phyloP scores from a whole-genome alignment of 371 early-diverging fungal genomes.

The Zychaea mexicana region DNA sequence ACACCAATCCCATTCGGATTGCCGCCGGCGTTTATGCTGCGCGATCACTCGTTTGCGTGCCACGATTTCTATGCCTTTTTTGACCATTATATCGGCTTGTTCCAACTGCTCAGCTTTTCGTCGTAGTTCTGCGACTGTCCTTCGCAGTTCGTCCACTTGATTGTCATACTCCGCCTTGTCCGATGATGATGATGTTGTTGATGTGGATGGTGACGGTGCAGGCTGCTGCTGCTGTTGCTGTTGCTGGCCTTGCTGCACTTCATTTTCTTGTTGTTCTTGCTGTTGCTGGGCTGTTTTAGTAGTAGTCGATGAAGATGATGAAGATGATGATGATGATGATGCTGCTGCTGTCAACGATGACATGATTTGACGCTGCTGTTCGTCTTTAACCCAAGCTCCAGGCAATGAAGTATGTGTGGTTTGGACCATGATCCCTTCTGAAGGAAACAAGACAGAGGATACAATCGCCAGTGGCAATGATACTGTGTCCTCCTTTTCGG shows the following conservation, averaged over 20 bases:
- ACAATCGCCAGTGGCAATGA: conserved; percentile 17
- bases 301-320: not conserved
- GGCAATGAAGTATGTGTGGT: conserved; percentile 24
- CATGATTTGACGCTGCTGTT: not conserved
- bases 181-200: not conserved
- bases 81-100: conserved; percentile 43
- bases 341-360: not conserved
- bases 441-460: conserved; percentile 26
- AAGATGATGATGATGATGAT: not conserved
- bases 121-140: conserved; percentile 36
- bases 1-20: conserved; percentile 30
- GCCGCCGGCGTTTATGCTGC: conserved; percentile 20
- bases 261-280: not conserved
- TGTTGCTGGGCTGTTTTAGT: not conserved
- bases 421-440: conserved; percentile 16
- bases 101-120: conserved; percentile 41
- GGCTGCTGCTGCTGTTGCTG: not conserved
- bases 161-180: conserved; percentile 11
- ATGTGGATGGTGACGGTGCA: not conserved
- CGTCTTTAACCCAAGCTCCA: conserved; percentile 41
- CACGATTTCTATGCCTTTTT: conserved; percentile 41
- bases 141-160: conserved; percentile 26
- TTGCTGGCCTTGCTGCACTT: not conserved
- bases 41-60: conserved; percentile 36
- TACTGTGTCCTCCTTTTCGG: not conserved